These are phyloP conservation scores for Ampelomyces quisqualis DNA, from an alignment of 2,329 filamentous ascomycete species.

Conservation along the genomic window DNA sequence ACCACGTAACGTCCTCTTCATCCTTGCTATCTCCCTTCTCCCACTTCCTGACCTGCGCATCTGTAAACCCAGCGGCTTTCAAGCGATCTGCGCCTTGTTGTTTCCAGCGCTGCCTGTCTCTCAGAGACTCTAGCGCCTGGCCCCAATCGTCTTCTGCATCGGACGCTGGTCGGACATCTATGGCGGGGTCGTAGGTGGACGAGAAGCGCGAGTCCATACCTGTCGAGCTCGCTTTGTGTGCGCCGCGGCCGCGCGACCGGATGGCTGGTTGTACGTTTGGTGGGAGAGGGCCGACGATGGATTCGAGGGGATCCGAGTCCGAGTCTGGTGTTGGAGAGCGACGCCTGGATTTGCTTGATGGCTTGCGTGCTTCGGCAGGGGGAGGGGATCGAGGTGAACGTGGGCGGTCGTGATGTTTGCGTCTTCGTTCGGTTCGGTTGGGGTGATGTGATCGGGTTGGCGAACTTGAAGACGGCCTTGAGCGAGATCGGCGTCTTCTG, in stretches of 20 bases:
- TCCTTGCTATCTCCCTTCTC: slow-evolving; percentile 62
- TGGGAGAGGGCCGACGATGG: slow-evolving; percentile 71
- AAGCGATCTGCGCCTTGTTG: slow-evolving; percentile 74
- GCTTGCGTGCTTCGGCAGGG: slow-evolving; percentile 1
- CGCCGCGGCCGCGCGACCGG: slow-evolving; percentile 41
- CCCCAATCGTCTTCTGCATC: slow-evolving; percentile 70
- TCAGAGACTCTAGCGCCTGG: slow-evolving; percentile 72
- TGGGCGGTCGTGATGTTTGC: slow-evolving; percentile 11
- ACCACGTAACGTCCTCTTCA: slow-evolving; percentile 71
- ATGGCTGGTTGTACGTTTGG: slow-evolving; percentile 52
- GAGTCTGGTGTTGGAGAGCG: slow-evolving; percentile 24
- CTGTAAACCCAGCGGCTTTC: slow-evolving; percentile 74
- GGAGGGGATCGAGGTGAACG: slow-evolving; percentile 12
- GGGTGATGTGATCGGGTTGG: slow-evolving; percentile 22
- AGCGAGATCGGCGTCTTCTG: slow-evolving; percentile 18
- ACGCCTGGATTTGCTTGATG: slow-evolving; percentile 2
- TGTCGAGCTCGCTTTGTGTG: slow-evolving; percentile 39
- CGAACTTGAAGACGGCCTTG: slow-evolving; percentile 20
- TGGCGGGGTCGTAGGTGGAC: slow-evolving; percentile 59
- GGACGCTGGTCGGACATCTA: slow-evolving; percentile 55
- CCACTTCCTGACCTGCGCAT: slow-evolving; percentile 72
- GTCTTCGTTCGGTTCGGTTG: slow-evolving; percentile 11
- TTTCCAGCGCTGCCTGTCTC: slow-evolving; percentile 77
- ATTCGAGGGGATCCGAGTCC: slow-evolving; percentile 70
- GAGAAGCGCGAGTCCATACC: slow-evolving; percentile 82